Conservation (phyloP, 2,329 filamentous ascomycete genomes). For the Sclerotinia subarctica region DNA sequence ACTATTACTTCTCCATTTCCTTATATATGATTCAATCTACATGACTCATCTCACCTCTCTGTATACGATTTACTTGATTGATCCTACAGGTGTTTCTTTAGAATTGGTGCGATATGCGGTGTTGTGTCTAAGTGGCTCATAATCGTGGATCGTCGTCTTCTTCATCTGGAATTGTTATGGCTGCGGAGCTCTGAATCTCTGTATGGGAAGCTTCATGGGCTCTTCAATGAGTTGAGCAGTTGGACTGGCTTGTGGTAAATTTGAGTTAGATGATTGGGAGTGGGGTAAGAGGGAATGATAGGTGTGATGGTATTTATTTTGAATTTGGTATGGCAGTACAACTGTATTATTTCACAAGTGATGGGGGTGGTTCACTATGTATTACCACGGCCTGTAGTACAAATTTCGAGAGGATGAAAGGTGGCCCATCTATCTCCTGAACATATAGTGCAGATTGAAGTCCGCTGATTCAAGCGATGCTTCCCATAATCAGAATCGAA, state of each 20-base stretch:
- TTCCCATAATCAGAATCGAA: too few relatives aligned
- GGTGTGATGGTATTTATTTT: too few relatives aligned
- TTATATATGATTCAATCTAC: background rate
- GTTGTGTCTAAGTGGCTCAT: too few relatives aligned
- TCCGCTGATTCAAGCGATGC: too few relatives aligned
- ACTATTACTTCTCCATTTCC: background rate
- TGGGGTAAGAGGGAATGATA: background rate
- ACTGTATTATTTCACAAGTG: too few relatives aligned
- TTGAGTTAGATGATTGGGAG: background rate
- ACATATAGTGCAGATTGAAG: too few relatives aligned
- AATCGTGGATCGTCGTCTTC: slow-evolving; percentile 63
- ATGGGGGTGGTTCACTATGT: too few relatives aligned
- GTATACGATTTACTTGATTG: background rate
- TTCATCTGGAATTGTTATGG: slow-evolving; percentile 89
- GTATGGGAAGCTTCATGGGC: slow-evolving; percentile 76
- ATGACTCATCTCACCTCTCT: background rate
- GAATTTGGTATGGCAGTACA: too few relatives aligned
- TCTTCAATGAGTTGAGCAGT: slow-evolving; percentile 65
- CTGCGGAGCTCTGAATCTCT: slow-evolving; percentile 80
- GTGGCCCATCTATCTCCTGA: too few relatives aligned
- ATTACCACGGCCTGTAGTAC: too few relatives aligned
- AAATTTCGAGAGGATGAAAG: too few relatives aligned
- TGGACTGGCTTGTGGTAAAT: slow-evolving; percentile 44
- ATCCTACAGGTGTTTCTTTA: background rate
- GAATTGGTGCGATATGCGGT: too few relatives aligned